These are phyloP conservation scores for Spizellomyces punctatus DNA, from an alignment of 192 early-diverging fungal species.

Conservation along the genomic window DNA sequence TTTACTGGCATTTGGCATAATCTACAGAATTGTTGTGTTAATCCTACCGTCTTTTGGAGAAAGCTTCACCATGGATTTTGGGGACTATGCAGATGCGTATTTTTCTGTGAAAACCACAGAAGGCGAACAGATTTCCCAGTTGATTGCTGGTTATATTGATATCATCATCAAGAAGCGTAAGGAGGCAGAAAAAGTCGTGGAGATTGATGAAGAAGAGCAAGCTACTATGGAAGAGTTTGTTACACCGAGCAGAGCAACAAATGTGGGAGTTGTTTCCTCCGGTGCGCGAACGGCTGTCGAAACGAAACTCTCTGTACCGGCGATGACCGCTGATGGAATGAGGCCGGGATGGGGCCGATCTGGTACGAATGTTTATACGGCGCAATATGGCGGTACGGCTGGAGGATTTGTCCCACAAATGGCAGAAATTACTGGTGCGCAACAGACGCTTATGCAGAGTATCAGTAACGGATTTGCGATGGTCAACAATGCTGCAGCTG, in stretches of 20 bases:
- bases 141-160: slow-evolving; percentile 67
- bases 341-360: slow-evolving; percentile 32
- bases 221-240: slow-evolving; percentile 60
- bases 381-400: slow-evolving; percentile 20
- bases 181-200: slow-evolving; percentile 53
- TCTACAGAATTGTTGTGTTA: neutral
- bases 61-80: slow-evolving; percentile 66
- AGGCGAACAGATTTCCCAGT: slow-evolving; percentile 61
- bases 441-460: slow-evolving; percentile 49
- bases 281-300: slow-evolving; percentile 44
- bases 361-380: slow-evolving; percentile 7
- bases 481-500: slow-evolving; percentile 41
- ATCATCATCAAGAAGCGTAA: slow-evolving; percentile 63
- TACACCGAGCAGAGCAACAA: slow-evolving; percentile 43
- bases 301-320: slow-evolving; percentile 22
- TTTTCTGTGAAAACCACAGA: slow-evolving; percentile 61
- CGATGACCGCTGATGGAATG: slow-evolving; percentile 39
- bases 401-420: slow-evolving; percentile 28
- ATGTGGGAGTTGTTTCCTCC: slow-evolving; percentile 38
- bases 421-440: slow-evolving; percentile 46
- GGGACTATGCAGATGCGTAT: slow-evolving; percentile 59
- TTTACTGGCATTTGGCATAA: neutral
- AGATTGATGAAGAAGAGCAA: slow-evolving; percentile 58
- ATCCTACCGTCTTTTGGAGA: slow-evolving; percentile 8
- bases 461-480: slow-evolving; percentile 51